Evolutionary conservation across 257 asterid genomes (phyloP).

Genomic region (Orobanche coerulescens): DNA sequence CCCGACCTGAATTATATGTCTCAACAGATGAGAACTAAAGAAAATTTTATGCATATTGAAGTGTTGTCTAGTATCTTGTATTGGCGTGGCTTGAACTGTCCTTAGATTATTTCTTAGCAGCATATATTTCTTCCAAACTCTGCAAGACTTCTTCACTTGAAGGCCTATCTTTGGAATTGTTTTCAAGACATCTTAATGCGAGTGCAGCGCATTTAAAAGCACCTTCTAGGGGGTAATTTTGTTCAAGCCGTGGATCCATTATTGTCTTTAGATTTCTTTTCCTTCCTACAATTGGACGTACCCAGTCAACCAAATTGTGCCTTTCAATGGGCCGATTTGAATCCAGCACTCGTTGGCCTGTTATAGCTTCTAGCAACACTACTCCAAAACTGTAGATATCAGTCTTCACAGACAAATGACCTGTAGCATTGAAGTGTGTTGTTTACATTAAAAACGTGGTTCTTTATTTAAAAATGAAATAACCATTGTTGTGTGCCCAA

Average conservation of each 20-base stretch:
- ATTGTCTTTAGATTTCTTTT: constrained; percentile 49
- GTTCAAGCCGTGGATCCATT: constrained; percentile 56
- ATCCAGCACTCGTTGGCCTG: constrained; percentile 58
- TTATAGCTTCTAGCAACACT: constrained; percentile 59
- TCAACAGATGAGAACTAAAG: too few relatives aligned
- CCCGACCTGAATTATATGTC: too few relatives aligned
- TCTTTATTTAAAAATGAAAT: too few relatives aligned
- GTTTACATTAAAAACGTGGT: too few relatives aligned
- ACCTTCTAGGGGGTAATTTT: constrained; percentile 53
- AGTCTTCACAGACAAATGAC: constrained; percentile 60
- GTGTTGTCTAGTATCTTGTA: too few relatives aligned
- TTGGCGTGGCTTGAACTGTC: too few relatives aligned
- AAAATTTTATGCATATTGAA: too few relatives aligned
- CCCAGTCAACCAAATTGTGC: constrained; percentile 70
- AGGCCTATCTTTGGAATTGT: constrained; percentile 70
- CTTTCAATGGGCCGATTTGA: constrained; percentile 52
- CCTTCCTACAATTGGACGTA: constrained; percentile 48
- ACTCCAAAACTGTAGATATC: constrained; percentile 72
- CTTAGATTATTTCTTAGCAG: too few relatives aligned
- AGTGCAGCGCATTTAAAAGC: constrained; percentile 62
- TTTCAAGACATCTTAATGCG: constrained; percentile 58
- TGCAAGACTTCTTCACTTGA: too few relatives aligned
- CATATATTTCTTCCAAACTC: too few relatives aligned
- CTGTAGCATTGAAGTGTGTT: too few relatives aligned
- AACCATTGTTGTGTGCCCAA: too few relatives aligned